Evolutionary conservation across 2,329 filamentous ascomycete genomes (phyloP).

Genomic region (Talaromyces sp.): DNA sequence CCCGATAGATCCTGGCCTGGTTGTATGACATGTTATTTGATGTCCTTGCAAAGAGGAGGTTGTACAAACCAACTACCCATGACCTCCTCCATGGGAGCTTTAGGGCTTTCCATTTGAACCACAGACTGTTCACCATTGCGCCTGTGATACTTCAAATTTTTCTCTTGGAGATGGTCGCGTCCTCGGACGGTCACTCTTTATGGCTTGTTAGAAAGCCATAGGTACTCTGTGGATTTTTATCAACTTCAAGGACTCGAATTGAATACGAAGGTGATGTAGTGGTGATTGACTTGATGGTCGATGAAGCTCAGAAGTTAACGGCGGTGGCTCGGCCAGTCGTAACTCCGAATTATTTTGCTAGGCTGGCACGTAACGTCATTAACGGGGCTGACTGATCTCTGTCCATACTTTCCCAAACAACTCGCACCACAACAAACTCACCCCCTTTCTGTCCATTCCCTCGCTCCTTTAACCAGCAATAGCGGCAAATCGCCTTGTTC

Average conservation of each 20-base stretch:
- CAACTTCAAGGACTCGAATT: neutral
- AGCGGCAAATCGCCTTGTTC: neutral
- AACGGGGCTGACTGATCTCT: neutral
- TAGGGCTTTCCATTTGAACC: constrained; percentile 62
- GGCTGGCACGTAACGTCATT: constrained; percentile 11
- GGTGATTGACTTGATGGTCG: neutral
- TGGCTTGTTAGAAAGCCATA: neutral
- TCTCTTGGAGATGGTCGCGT: neutral
- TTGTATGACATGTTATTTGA: neutral
- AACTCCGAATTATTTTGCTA: constrained; percentile 8
- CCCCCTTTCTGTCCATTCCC: constrained; percentile 11
- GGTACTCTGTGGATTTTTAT: neutral
- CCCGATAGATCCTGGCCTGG: constrained; percentile 60
- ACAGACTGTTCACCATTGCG: constrained; percentile 47
- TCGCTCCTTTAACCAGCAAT: neutral
- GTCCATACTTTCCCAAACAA: constrained; percentile 5
- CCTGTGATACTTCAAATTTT: neutral
- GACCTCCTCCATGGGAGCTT: constrained; percentile 60
- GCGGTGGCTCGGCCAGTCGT: neutral
- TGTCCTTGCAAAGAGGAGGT: neutral
- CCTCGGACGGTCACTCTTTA: neutral
- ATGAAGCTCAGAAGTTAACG: neutral
- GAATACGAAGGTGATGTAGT: neutral
- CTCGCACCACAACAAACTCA: neutral
- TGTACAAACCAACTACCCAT: constrained; percentile 53